These are phyloP conservation scores for Dacryopinax primogenitus DNA, from an alignment of 768 basidiomycete species.

Conservation along the genomic window DNA sequence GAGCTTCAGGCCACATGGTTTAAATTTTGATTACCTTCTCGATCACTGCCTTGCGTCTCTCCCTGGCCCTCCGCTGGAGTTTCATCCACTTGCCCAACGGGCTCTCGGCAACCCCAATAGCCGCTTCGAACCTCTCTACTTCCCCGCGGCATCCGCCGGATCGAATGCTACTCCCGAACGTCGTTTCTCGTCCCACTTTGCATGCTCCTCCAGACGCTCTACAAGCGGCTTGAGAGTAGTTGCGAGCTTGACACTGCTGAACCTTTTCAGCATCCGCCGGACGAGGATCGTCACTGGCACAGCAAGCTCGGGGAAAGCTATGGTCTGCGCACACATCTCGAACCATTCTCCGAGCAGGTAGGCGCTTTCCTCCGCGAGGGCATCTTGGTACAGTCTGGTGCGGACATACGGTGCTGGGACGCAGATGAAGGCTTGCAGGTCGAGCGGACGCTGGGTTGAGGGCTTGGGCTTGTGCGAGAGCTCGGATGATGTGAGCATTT, in stretches of 20 bases:
- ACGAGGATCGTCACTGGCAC: slow-evolving; percentile 65
- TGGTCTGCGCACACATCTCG: slow-evolving; percentile 60
- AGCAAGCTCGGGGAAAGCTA: slow-evolving; percentile 87
- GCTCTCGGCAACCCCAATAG: slow-evolving; percentile 45
- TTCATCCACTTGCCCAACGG: slow-evolving; percentile 75
- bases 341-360: slow-evolving; percentile 78
- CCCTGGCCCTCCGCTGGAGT: slow-evolving; percentile 69
- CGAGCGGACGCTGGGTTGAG: slow-evolving; percentile 75
- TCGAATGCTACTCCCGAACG: slow-evolving; percentile 60
- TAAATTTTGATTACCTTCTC: slow-evolving; percentile 22
- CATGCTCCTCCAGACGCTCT: slow-evolving; percentile 78
- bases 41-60: slow-evolving; percentile 32
- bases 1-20: background rate
- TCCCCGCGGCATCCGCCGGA: slow-evolving; percentile 55
- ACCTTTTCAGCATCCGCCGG: slow-evolving; percentile 57
- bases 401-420: slow-evolving; percentile 78
- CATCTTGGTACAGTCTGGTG: slow-evolving; percentile 76
- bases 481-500: slow-evolving; percentile 68
- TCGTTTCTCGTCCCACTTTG: slow-evolving; percentile 59
- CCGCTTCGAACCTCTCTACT: slow-evolving; percentile 61
- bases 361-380: slow-evolving; percentile 63
- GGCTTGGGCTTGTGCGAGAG: slow-evolving; percentile 57
- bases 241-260: slow-evolving; percentile 32
- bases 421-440: slow-evolving; percentile 76
- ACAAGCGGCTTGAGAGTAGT: slow-evolving; percentile 55